Conservation (phyloP, 176 grass and related monocot genomes). For the Aegilops umbellulata region DNA sequence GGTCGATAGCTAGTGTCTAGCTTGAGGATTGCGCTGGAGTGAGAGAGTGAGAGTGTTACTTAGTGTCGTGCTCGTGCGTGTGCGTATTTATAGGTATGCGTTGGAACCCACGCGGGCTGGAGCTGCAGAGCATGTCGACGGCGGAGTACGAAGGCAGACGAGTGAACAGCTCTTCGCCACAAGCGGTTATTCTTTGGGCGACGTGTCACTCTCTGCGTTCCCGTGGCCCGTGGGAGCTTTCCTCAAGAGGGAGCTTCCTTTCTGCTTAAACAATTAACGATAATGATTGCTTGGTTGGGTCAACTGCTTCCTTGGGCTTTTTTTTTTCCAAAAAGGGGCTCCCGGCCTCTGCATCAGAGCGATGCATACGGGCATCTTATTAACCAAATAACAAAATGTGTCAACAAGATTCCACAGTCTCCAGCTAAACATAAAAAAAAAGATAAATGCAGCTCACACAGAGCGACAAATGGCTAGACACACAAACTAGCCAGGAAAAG, state of each 20-base stretch:
- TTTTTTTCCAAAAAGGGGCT: no score
- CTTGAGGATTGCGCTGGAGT: neutral
- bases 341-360: no score
- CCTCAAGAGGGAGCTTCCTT: neutral
- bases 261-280: neutral
- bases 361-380: no score
- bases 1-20: neutral
- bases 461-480: no score
- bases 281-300: neutral
- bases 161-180: neutral
- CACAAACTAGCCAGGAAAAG: no score
- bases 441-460: no score
- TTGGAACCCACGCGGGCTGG: neutral
- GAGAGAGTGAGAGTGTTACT: constrained; percentile 7
- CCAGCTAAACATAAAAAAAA: no score
- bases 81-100: neutral
- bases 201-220: neutral
- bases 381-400: no score
- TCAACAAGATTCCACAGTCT: no score
- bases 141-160: neutral
- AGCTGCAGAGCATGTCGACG: neutral
- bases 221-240: no score
- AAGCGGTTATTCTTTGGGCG: neutral
- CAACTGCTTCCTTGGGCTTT: neutral
- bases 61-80: neutral